Evolutionary conservation across 139 green algal genomes (phyloP).

Genomic region (Chlamydomonas schloesseri): DNA sequence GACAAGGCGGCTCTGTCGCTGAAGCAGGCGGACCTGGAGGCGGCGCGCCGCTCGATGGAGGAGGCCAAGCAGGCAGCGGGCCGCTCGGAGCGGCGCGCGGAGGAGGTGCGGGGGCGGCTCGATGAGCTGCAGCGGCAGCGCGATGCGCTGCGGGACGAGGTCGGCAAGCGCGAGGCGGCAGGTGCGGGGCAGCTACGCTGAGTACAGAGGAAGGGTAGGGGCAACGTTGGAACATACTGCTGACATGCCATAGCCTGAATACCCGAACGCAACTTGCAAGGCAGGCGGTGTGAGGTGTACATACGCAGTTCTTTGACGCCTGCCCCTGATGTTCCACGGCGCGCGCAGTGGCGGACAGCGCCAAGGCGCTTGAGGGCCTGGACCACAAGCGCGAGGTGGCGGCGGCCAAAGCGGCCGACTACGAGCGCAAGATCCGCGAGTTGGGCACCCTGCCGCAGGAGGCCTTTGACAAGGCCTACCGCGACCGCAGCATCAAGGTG

Average conservation of each 20-base stretch:
- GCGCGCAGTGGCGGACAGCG: constrained; percentile 55
- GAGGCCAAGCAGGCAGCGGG: constrained; percentile 34
- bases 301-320: too few relatives aligned
- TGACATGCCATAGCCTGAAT: too few relatives aligned
- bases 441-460: constrained; percentile 92
- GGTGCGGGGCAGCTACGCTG: background rate
- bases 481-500: constrained; percentile 66
- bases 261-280: too few relatives aligned
- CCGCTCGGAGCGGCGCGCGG: constrained; percentile 26
- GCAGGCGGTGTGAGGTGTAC: too few relatives aligned
- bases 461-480: constrained; percentile 84
- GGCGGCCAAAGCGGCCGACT: constrained; percentile 71
- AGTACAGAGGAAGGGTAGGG: background rate
- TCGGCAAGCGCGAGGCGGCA: constrained; percentile 38
- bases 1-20: background rate
- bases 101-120: constrained; percentile 47
- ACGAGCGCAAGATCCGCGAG: constrained; percentile 89
- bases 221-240: background rate
- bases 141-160: constrained; percentile 47
- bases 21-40: constrained; percentile 39
- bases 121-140: background rate
- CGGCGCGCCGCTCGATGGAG: constrained; percentile 66
- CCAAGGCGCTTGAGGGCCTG: constrained; percentile 72
- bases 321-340: too few relatives aligned
- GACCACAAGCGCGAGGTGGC: constrained; percentile 64